Conservation (phyloP, 495 filamentous ascomycete genomes). For the Penicillium antarcticum region DNA sequence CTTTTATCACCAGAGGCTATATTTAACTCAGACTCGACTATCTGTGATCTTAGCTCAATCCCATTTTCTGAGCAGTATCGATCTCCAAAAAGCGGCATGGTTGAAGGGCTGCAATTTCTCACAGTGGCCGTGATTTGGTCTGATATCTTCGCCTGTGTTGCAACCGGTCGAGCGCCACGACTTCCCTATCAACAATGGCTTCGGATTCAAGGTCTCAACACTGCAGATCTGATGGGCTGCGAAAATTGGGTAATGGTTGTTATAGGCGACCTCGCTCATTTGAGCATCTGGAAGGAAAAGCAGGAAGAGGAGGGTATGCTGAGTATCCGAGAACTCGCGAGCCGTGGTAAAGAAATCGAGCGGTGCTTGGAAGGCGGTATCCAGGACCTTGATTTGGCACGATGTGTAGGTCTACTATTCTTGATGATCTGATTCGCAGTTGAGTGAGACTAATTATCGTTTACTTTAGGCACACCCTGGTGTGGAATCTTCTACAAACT, state of each 20-base stretch:
- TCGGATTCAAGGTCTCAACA: not conserved
- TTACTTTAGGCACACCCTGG: not conserved
- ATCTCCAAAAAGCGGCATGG: not conserved
- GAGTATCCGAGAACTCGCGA: not conserved
- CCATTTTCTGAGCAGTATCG: not conserved
- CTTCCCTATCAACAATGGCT: constrained; percentile 6
- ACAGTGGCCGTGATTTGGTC: constrained; percentile 6
- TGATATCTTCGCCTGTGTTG: constrained; percentile 3
- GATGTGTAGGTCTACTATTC: not conserved
- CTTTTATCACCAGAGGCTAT: constrained; percentile 1
- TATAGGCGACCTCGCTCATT: constrained; percentile 1
- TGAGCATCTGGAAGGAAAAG: not conserved
- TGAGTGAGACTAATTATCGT: not conserved
- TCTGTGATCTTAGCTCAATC: not conserved
- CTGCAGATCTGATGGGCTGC: constrained; percentile 6
- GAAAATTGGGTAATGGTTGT: constrained; percentile 4
- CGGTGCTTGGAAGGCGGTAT: not conserved
- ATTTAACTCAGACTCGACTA: not conserved
- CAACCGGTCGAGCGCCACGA: not conserved
- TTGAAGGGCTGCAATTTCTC: constrained; percentile 2
- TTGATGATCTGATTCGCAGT: not conserved
- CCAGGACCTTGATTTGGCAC: not conserved
- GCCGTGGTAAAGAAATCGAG: not conserved
- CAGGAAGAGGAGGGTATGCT: not conserved
- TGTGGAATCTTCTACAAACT: not conserved